Percentiles rank a stretch among this genome's conserved stretches.
Conservation (phyloP, 306 rosid species). For the Citrullus colocynthis region DNA sequence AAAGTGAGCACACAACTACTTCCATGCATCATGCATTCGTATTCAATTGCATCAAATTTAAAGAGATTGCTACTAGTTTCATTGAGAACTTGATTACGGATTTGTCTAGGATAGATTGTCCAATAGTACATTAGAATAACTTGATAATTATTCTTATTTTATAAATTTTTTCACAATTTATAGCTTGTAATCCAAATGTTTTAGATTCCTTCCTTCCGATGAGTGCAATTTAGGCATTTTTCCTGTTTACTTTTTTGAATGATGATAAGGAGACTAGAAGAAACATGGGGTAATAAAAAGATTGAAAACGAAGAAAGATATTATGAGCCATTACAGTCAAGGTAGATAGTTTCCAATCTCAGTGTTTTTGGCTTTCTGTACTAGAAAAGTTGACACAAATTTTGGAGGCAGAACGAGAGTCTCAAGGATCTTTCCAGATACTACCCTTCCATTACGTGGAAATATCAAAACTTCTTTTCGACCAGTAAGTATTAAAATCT, state of each 20-base stretch:
- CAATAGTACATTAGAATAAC: neutral
- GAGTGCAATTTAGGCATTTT: neutral
- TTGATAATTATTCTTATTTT: neutral
- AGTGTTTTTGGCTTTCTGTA: constrained; percentile 14
- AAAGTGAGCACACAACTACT: neutral
- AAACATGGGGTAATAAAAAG: neutral
- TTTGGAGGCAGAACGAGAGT: constrained; percentile 77
- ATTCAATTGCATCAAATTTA: neutral
- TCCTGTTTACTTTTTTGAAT: neutral
- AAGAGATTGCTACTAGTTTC: neutral
- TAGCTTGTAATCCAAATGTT: neutral
- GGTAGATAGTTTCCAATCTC: neutral
- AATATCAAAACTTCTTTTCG: constrained; percentile 68
- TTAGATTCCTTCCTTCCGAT: neutral
- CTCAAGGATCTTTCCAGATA: constrained; percentile 74
- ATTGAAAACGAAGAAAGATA: neutral
- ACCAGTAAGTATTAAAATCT: constrained; percentile 41
- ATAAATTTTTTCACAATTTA: neutral
- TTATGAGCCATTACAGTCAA: neutral
- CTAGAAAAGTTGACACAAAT: constrained; percentile 75
- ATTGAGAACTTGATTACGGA: neutral
- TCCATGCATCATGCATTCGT: neutral
- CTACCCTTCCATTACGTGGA: constrained; percentile 94
- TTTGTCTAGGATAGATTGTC: neutral
- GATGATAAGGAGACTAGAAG: neutral